Evolutionary conservation across 2,329 filamentous ascomycete species (phyloP), one percentile per base, ranked within the genome.

Genomic region (Colletotrichum coccodes): DNA sequence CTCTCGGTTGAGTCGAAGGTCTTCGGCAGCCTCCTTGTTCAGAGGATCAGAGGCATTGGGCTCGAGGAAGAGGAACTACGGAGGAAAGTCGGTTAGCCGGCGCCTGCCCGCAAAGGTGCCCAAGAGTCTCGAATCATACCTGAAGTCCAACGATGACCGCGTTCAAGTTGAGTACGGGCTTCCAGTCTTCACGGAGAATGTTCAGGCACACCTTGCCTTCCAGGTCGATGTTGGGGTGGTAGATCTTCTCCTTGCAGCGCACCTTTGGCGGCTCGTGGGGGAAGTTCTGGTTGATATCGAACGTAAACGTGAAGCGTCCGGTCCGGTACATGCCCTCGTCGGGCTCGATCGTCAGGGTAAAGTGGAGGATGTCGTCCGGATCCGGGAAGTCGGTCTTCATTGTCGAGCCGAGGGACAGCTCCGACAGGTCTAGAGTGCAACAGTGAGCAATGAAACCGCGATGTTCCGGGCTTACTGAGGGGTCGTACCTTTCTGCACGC

Each of bases 161-260:
- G 78, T 98, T 98, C 79, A 99, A 81, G 80, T 98, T 98, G 78
- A 99, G 84, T 50, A 99, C 96, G 0, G 96, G 96, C 86, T 98
- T 99, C 96, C 96, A 99, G 84, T 99, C 96, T 83, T 99, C 96
- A 71, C 96, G 87, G 76, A 99, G 82, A 76, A 99, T 99, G 80
- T 99, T 99, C 77, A 99, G 83, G 84, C 96, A 99, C 71, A 99
- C 95, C 79, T 99, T 99, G 74, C 96, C 96, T 79, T 98, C 94
- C 46, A 97, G 87, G 77, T 99, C 96, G 79, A 99, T 99, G 81
- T 99, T 99, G 6, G 96, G 96, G 79, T 99, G 96, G 84, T 99
- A 99, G 76, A 99, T 98, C 86, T 97, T 98, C 83, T 99, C 94
- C 74, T 91, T 92, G 84, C 96, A 98, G 77, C 93, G 96, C 75